These are phyloP conservation scores for Datura wrightii DNA, from an alignment of 257 asterid genomes.

Conservation along the genomic window DNA sequence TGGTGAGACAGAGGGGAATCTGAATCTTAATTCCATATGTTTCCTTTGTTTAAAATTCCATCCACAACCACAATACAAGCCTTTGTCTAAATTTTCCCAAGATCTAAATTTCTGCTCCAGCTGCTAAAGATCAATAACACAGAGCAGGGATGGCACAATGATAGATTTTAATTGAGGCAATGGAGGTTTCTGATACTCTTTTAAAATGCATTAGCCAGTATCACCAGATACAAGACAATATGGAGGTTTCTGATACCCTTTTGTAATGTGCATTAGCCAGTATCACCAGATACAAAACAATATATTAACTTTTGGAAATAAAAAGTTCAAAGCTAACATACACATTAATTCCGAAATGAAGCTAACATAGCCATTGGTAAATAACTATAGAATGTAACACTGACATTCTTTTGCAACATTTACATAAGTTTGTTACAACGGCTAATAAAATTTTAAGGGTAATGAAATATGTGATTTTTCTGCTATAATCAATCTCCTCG, in stretches of 20 bases:
- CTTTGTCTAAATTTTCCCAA: not conserved
- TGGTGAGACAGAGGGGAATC: not conserved
- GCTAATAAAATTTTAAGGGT: not conserved
- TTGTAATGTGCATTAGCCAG: not conserved
- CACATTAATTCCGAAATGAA: not conserved
- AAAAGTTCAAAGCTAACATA: not conserved
- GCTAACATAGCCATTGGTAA: not conserved
- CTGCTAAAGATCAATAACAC: not conserved
- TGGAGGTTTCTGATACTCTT: not conserved
- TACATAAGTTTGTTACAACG: not conserved
- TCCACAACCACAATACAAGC: not conserved
- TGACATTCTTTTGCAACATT: not conserved
- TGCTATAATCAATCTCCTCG: not conserved
- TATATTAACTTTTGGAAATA: not conserved
- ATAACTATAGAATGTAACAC: not conserved
- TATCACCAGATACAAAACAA: not conserved
- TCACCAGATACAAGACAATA: not conserved
- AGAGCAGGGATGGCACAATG: not conserved
- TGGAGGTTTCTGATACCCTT: not conserved
- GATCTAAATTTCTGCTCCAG: not conserved
- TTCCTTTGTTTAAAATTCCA: not conserved
- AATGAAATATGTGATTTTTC: not conserved
- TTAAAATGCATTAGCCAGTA: not conserved
- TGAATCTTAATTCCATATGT: not conserved
- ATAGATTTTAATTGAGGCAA: not conserved